A percentile compares a stretch with the other conserved stretches of the same genome.
These are phyloP conservation scores for Symbiodinium pilosum DNA, from an alignment of 73 alveolate species.

Conservation along the genomic window DNA sequence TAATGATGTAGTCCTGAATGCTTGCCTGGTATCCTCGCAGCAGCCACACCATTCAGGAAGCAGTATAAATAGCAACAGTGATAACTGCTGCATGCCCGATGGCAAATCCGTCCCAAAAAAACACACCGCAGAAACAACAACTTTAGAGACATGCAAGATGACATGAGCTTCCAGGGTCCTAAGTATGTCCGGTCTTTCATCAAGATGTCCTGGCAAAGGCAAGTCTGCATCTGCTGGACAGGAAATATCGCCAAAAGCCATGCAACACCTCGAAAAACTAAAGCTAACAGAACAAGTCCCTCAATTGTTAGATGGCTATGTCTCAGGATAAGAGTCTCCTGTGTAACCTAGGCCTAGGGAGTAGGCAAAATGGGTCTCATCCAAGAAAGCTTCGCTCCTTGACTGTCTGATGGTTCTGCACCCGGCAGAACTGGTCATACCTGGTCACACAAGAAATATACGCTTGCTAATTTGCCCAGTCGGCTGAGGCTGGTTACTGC, in stretches of 20 bases:
- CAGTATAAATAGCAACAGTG: not conserved
- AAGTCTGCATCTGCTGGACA: not conserved
- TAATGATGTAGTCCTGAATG: slow-evolving; percentile 58
- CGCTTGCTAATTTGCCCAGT: not conserved
- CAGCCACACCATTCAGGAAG: not conserved
- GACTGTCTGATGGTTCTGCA: slow-evolving; percentile 74
- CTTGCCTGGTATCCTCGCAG: slow-evolving; percentile 33
- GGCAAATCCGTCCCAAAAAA: not conserved
- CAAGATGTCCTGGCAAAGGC: slow-evolving; percentile 15
- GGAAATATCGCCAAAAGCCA: not conserved
- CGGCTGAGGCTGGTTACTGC: not conserved
- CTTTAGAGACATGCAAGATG: too few relatives aligned
- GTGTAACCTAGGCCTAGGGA: too few relatives aligned
- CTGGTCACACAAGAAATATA: not conserved
- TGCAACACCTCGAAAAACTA: too few relatives aligned
- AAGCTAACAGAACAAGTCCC: too few relatives aligned
- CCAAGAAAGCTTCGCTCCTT: not conserved
- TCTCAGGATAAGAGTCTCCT: too few relatives aligned
- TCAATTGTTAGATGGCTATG: too few relatives aligned
- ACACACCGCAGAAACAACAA: not conserved
- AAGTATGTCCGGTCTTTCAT: slow-evolving; percentile 11
- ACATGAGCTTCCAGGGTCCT: not conserved
- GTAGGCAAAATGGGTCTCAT: not conserved
- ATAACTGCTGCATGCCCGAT: too few relatives aligned
- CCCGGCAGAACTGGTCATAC: slow-evolving; percentile 77